phyloP scores from a whole-genome alignment of 768 basidiomycete genomes.

The Calocera viscosa region DNA sequence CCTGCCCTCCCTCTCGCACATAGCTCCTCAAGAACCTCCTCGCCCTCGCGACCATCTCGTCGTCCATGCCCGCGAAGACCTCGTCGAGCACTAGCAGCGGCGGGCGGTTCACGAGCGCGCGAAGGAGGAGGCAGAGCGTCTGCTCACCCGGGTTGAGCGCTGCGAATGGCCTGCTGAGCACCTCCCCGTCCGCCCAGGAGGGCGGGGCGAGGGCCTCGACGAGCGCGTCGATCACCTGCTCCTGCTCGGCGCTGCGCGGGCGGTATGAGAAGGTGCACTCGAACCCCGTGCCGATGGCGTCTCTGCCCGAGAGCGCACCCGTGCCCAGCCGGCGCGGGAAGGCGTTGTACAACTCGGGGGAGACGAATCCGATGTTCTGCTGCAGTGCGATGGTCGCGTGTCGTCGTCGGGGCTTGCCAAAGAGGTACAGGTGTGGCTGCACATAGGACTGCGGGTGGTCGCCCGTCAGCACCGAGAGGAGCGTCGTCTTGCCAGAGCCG shows the following conservation, averaged over 20 bases:
- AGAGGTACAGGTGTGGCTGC: conserved; percentile 47
- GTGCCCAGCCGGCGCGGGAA: conserved; percentile 56
- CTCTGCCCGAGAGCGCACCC: conserved; percentile 48
- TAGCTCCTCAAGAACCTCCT: conserved; percentile 43
- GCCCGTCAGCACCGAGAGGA: conserved; percentile 78
- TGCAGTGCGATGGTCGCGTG: conserved; percentile 59
- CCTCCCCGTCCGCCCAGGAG: conserved; percentile 35
- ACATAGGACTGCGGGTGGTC: conserved; percentile 93
- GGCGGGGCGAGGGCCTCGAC: conserved; percentile 50
- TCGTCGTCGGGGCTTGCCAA: conserved; percentile 46
- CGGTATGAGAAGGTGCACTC: conserved; percentile 64
- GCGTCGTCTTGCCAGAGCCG: conserved; percentile 91
- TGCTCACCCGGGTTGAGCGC: conserved; percentile 63
- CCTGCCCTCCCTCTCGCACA: conserved; percentile 32
- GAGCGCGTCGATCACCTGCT: conserved; percentile 42
- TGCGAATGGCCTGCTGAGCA: conserved; percentile 44
- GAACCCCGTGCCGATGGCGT: conserved; percentile 79
- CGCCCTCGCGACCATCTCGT: conserved; percentile 54
- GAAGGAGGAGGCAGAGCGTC: conserved; percentile 67
- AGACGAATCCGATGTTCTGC: conserved; percentile 61
- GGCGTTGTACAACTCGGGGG: conserved; percentile 82
- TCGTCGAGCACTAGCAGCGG: conserved; percentile 79
- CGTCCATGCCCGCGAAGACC: conserved; percentile 87
- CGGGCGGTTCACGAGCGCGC: conserved; percentile 66
- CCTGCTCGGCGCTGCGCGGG: conserved; percentile 33